phyloP scores from a whole-genome alignment of 345 rosid species.

The Pelargonium nanum region DNA sequence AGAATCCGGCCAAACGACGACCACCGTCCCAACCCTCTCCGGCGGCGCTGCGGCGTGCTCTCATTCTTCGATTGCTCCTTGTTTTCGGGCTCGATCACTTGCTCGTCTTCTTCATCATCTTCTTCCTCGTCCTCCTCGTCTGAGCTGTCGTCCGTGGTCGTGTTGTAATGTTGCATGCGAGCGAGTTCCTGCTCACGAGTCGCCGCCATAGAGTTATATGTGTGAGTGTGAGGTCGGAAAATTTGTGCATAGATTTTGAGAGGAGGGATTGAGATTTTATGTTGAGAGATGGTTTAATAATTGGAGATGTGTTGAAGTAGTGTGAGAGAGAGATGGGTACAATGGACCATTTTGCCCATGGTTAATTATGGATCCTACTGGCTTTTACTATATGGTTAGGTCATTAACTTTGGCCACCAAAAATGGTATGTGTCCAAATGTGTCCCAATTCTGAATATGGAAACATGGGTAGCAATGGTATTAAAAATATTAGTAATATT shows the following conservation, averaged over 20 bases:
- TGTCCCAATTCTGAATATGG: no score
- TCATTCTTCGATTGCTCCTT: not conserved
- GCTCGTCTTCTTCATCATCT: not conserved
- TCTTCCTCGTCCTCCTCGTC: not conserved
- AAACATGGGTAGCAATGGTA: no score
- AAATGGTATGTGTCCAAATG: no score
- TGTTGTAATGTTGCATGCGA: not conserved
- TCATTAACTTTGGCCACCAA: no score
- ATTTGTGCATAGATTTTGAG: not conserved
- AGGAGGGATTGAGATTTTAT: not conserved
- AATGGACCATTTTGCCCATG: no score
- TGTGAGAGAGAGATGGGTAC: no score
- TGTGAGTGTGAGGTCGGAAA: not conserved
- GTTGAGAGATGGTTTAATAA: no score
- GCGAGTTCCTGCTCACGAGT: not conserved
- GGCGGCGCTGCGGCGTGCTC: constrained; percentile 18
- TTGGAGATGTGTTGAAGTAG: no score
- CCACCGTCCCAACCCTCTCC: constrained; percentile 14
- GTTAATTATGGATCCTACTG: no score
- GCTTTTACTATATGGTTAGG: no score
- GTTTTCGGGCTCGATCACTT: no score
- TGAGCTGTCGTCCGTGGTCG: not conserved
- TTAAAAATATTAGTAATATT: no score
- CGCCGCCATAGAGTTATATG: not conserved
- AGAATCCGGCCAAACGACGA: constrained; percentile 52